Evolutionary conservation across 192 early-diverging fungal species (phyloP), one percentile per base, ranked within the genome.

Genomic region (Ambispora gerdemannii): DNA sequence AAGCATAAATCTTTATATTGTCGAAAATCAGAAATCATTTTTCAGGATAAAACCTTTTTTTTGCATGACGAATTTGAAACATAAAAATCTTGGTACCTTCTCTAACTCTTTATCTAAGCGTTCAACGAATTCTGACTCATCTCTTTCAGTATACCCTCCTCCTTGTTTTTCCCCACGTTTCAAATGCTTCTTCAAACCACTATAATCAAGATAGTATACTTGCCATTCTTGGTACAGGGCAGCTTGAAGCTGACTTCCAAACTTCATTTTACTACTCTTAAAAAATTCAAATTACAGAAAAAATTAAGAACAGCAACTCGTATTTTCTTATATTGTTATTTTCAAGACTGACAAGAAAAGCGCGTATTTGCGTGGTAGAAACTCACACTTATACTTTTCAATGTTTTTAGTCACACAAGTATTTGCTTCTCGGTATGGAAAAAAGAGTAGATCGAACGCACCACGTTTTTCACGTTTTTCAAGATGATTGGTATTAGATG

Each of bases 61-160:
- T 31, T 73, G 65, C 15, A 58, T 53, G 36, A 7, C 24, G 30
- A 17, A 63, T 31, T 13, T 3, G 24, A 63, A 38, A 49, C 22
- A 70, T 61, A 64, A 53, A 15, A 59, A 35, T 10, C 35, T 43
- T 3, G 64, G 73, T 80, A 87, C 87, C 88, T 95, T 97, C 75
- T 92, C 92, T 25, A 97, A 85, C 76, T 97, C 93, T 38, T 87
- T 84, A 52, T 93, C 95, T 7, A 97, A 77, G 35, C 84, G 80
- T 70, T 93, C 88, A n/a, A 95, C 93, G 86, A 97, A 95, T 65
- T 89, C 89, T 4, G 90, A 86, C 74, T 95, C 95, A 70, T 94
- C 89, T 56, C 90, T 84, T 64, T 94, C 95, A 22, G 86, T 92
- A 84, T 93, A 93, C 0, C 78, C 80, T 20, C 83, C 87, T 47